Percentiles rank a stretch among this genome's conserved stretches.
Evolutionary conservation across 108 stramenopile genomes (phyloP).

Genomic region (Pseudonitzschia pungens): DNA sequence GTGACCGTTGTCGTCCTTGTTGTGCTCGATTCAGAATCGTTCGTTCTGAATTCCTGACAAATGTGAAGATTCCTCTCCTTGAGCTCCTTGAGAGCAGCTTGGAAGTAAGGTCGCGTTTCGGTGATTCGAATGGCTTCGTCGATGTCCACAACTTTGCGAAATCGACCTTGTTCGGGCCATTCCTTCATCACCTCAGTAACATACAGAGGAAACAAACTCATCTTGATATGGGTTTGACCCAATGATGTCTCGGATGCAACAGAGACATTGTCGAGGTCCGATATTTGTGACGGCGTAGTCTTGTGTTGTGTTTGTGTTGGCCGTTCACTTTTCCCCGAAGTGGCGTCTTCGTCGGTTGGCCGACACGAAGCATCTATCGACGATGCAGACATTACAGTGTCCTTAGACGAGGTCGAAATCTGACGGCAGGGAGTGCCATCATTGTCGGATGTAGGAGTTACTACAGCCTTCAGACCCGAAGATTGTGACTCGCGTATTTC

Average conservation of each 20-base stretch:
- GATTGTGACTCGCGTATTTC: slow-evolving; percentile 2
- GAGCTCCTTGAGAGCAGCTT: slow-evolving; percentile 55
- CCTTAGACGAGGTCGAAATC: neutral
- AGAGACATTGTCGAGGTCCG: slow-evolving; percentile 28
- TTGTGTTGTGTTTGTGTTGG: neutral
- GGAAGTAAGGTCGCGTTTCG: slow-evolving; percentile 65
- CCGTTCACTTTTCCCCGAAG: neutral
- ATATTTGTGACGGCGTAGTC: neutral
- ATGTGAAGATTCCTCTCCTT: slow-evolving; percentile 63
- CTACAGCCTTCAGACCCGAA: neutral
- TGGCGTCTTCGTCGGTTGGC: neutral
- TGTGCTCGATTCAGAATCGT: neutral
- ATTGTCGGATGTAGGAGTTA: neutral
- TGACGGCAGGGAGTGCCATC: neutral
- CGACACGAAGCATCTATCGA: neutral
- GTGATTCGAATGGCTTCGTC: slow-evolving; percentile 77
- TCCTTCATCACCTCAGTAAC: slow-evolving; percentile 70
- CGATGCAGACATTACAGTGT: neutral
- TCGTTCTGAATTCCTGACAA: neutral
- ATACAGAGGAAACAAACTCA: slow-evolving; percentile 80
- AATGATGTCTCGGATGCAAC: slow-evolving; percentile 45
- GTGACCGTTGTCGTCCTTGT: neutral
- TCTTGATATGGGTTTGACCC: slow-evolving; percentile 54
- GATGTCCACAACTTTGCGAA: slow-evolving; percentile 72
- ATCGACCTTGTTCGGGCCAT: slow-evolving; percentile 88